Evolutionary conservation across 139 green algal species (phyloP).

Genomic region (Chlorella sp.): DNA sequence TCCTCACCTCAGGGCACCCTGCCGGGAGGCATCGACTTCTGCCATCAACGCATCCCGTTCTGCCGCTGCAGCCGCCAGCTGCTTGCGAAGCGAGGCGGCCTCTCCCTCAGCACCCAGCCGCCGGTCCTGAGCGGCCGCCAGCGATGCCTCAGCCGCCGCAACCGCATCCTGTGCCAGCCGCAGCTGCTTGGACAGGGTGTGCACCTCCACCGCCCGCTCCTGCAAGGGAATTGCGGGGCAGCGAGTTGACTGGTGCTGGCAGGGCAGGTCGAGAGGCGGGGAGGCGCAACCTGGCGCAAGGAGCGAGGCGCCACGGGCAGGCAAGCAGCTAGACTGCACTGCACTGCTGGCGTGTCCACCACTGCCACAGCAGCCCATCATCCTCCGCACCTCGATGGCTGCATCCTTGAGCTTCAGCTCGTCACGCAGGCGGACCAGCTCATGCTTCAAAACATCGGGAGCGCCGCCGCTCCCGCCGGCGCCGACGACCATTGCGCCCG

Average conservation of each 20-base stretch:
- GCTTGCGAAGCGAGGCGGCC: background rate
- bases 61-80: slow-evolving; percentile 2
- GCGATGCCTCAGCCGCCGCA: background rate
- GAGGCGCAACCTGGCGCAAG: background rate
- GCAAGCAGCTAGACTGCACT: background rate
- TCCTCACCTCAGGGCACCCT: background rate
- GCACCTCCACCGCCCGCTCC: slow-evolving; percentile 19
- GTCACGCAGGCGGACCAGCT: slow-evolving; percentile 40
- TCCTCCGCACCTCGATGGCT: background rate
- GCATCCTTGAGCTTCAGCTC: slow-evolving; percentile 39
- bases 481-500: too few relatives aligned
- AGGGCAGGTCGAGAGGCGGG: background rate
- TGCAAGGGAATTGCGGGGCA: background rate
- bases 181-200: background rate
- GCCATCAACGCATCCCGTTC: slow-evolving; percentile 10
- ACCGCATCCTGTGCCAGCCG: background rate
- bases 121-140: slow-evolving; percentile 2
- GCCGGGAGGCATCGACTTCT: background rate
- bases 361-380: background rate
- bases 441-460: background rate
- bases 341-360: too few relatives aligned
- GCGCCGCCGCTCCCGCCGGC: background rate
- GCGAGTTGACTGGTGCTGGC: background rate
- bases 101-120: slow-evolving; percentile 11
- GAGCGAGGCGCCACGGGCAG: too few relatives aligned